Evolutionary conservation across 306 rosid species (phyloP).

Genomic region (Elaeagnus macrophylla): DNA sequence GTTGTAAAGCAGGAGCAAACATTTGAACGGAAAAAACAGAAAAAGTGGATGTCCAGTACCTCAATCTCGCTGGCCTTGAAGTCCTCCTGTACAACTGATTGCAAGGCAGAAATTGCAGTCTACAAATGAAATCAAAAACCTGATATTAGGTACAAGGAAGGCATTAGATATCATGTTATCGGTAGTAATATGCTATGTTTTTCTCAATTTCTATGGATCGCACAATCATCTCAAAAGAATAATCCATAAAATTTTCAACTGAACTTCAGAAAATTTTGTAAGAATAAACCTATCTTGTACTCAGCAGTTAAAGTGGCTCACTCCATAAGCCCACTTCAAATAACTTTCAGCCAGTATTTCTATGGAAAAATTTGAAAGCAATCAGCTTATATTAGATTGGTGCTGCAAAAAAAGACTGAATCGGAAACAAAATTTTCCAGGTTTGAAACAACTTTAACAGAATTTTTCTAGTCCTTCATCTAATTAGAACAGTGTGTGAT

Average conservation of each 20-base stretch:
- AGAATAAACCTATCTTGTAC: too few species aligned
- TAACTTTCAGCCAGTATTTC: too few species aligned
- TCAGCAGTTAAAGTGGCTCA: too few species aligned
- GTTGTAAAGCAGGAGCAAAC: not conserved
- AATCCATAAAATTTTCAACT: too few species aligned
- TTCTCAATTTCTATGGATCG: too few species aligned
- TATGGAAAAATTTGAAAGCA: not conserved
- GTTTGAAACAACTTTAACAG: too few species aligned
- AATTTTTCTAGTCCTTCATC: too few species aligned
- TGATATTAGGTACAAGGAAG: not conserved
- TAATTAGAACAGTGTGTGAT: too few species aligned
- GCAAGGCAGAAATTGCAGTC: constrained; percentile 97
- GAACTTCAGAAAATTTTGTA: too few species aligned
- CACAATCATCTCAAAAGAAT: too few species aligned
- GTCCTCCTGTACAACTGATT: constrained; percentile 98
- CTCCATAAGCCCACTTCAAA: too few species aligned
- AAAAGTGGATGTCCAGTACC: constrained; percentile 33
- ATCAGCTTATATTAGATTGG: not conserved
- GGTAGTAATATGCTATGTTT: too few species aligned
- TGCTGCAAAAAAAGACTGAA: not conserved
- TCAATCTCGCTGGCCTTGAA: constrained; percentile 95
- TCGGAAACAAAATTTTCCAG: not conserved
- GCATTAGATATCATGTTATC: not conserved
- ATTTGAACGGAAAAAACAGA: not conserved
- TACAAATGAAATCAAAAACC: constrained; percentile 18